Evolutionary conservation across 2,329 filamentous ascomycete genomes (phyloP), one percentile per base, ranked within the genome.

Genomic region (Ramularia endophylla): DNA sequence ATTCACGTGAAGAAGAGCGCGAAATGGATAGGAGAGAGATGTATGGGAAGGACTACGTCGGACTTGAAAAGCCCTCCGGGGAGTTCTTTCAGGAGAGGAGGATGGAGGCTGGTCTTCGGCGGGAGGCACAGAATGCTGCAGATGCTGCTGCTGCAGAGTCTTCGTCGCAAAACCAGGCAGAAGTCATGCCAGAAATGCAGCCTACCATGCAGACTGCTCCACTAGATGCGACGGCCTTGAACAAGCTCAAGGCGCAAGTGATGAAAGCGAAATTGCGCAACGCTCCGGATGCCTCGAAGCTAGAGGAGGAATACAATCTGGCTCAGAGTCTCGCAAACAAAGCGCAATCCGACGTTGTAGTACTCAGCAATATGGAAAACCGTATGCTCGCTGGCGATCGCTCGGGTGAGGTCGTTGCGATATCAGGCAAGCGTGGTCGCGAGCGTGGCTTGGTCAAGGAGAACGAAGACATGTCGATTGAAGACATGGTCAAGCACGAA

Each of bases 401-500:
- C n/a, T 69, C 74, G 32, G 75, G 74, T 36, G 92, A 97, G 65
- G 85, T 90, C 41, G 89, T 82, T 53, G 69, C 78, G 0, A 72
- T 95, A 6, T 78, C 83, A 18, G 94, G 80, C 44, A 92, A 85
- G 58, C 80, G 89, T 35, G 90, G 89, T 2, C 76, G 79, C 5
- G 89, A 95, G 63, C 80, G 89, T 40, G 92, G 90, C 1, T 74
- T 81, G 6, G 85, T 98, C 5, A 80, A 86, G 53, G 87, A 92
- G 51, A 97, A 97, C 59, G 85, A 94, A 39, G 88, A 97, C 55
- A 97, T 98, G 88, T 83, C 73, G 20, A 85, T 98, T 46, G 88
- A 94, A 40, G 92, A 98, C 63, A 98, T 98, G 92, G 80, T 98
- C 13, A 81, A 87, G 19, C 89, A 97, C 64, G 92, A 98, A 65